Evolutionary conservation across 306 rosid genomes (phyloP).

Genomic region (Pterocarpus macrocarpus): DNA sequence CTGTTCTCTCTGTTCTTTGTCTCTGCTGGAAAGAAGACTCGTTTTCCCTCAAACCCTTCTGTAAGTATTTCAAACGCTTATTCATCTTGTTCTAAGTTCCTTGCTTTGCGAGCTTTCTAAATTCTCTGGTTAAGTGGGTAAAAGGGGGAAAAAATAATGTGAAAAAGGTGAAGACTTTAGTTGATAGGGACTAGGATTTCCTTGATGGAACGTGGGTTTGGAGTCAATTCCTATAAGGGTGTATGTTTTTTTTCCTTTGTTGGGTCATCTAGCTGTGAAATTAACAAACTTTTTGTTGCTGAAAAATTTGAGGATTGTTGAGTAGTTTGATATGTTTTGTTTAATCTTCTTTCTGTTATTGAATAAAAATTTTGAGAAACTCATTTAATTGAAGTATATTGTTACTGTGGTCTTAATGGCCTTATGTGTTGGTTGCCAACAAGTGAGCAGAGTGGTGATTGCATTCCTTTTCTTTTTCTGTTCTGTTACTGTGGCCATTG

Average conservation of each 20-base stretch:
- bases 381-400: background rate
- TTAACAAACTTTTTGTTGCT: background rate
- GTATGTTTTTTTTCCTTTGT: background rate
- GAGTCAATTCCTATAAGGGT: background rate
- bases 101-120: background rate
- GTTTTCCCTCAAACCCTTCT: conserved; percentile 26
- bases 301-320: conserved; percentile 9
- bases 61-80: conserved; percentile 49
- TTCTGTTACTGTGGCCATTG: conserved; percentile 2
- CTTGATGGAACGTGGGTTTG: conserved; percentile 22
- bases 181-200: conserved; percentile 28
- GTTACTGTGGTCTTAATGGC: background rate
- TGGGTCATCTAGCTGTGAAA: conserved; percentile 8
- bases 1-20: background rate
- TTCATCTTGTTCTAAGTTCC: background rate
- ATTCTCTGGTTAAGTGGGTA: conserved; percentile 9
- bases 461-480: background rate
- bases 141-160: background rate
- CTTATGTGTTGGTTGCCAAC: background rate
- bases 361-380: background rate
- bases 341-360: background rate
- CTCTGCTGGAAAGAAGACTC: background rate
- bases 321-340: background rate
- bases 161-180: background rate
- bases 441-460: too few relatives aligned